Conservation (phyloP, 23 red algal species). For the Gracilaria vermiculophylla region DNA sequence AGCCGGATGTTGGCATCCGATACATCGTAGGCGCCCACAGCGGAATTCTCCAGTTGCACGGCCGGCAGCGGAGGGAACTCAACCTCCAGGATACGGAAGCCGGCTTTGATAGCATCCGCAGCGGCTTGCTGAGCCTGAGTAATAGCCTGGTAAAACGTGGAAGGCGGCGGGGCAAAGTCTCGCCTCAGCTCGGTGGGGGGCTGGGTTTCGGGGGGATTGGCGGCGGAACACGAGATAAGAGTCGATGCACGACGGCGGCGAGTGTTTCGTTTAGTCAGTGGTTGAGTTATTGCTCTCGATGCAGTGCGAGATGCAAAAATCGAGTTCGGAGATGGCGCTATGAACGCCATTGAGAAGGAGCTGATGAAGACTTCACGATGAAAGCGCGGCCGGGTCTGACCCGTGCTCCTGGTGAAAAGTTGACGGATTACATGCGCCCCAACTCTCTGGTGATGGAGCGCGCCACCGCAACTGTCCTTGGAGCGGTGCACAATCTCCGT, state of each 20-base stretch:
- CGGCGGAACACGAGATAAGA: background rate
- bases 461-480: no score
- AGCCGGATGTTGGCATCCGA: conserved; percentile 87
- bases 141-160: conserved; percentile 88
- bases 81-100: conserved; percentile 80
- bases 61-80: conserved; percentile 94
- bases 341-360: background rate
- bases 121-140: conserved; percentile 68
- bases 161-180: conserved; percentile 51
- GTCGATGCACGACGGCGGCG: background rate
- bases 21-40: conserved; percentile 82
- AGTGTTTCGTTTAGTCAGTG: background rate
- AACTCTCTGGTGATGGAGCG: no score
- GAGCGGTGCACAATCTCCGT: background rate
- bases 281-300: background rate
- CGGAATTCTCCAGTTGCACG: conserved; percentile 64
- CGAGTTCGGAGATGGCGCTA: background rate
- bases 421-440: no score
- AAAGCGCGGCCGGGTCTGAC: no score
- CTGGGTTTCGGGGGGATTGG: conserved; percentile 3
- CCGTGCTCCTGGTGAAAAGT: no score
- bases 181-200: background rate
- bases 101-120: conserved; percentile 44
- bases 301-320: background rate
- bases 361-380: no score